A percentile compares a stretch with the other conserved stretches of the same genome.
Conservation (phyloP, 1,284 basidiomycete species). For the Trichosporon ovoides region DNA sequence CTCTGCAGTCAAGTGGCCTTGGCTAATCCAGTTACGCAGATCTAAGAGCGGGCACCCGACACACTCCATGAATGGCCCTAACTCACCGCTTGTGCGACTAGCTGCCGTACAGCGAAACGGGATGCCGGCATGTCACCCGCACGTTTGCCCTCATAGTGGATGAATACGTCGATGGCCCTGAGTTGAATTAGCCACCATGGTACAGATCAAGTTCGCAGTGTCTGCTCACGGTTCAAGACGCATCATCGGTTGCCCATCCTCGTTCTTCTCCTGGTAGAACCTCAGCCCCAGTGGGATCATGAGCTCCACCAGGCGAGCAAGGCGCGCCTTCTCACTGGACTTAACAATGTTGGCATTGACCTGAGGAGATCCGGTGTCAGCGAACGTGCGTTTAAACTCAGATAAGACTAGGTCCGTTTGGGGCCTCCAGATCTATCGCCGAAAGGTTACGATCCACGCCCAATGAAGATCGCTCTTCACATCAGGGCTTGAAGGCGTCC, state of each 20-base stretch:
- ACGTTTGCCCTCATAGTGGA: constrained; percentile 93
- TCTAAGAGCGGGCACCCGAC: not conserved
- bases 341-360: constrained; percentile 88
- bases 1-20: no score
- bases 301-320: constrained; percentile 74
- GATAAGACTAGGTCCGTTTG: not conserved
- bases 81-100: constrained; percentile 79
- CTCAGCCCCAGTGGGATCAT: constrained; percentile 81
- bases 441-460: not conserved
- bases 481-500: not conserved
- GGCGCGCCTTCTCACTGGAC: constrained; percentile 66
- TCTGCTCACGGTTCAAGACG: constrained; percentile 81
- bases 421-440: not conserved
- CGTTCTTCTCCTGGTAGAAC: constrained; percentile 84
- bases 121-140: constrained; percentile 77
- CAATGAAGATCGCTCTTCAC: not conserved
- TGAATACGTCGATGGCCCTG: constrained; percentile 92
- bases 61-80: not conserved
- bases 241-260: constrained; percentile 87
- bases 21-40: not conserved
- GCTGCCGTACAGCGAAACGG: constrained; percentile 82
- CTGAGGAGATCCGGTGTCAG: constrained; percentile 49
- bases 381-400: not conserved
- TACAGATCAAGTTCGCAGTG: no score
- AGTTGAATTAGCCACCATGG: not conserved